Conservation (phyloP, 495 filamentous ascomycete genomes). For the Trypethelium eluteriae region DNA sequence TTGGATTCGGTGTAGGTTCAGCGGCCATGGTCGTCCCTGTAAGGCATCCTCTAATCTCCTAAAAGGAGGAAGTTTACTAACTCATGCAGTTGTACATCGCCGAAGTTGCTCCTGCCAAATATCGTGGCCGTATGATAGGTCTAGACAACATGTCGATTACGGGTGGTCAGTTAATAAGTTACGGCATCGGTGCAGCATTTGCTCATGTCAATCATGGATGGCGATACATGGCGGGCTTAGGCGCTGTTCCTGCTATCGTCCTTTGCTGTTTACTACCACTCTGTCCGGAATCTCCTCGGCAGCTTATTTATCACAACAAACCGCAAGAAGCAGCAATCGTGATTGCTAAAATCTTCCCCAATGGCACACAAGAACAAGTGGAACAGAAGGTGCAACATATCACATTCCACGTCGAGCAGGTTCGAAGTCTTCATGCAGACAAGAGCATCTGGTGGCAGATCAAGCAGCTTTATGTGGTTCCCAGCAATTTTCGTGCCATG, state of each 20-base stretch:
- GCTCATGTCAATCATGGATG: slow-evolving; percentile 42
- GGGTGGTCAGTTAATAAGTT: slow-evolving; percentile 45
- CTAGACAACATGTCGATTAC: slow-evolving; percentile 51
- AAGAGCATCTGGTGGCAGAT: slow-evolving; percentile 36
- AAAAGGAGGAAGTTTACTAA: background rate
- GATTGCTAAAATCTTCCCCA: slow-evolving; percentile 37
- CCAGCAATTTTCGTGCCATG: slow-evolving; percentile 43
- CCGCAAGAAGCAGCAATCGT: slow-evolving; percentile 37
- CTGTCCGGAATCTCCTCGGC: slow-evolving; percentile 49
- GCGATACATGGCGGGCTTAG: slow-evolving; percentile 46
- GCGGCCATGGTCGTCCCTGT: slow-evolving; percentile 42
- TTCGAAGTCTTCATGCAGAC: slow-evolving; percentile 34
- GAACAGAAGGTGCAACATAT: slow-evolving; percentile 37
- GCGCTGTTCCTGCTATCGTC: slow-evolving; percentile 44
- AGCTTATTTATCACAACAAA: slow-evolving; percentile 42
- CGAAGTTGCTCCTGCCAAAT: slow-evolving; percentile 44
- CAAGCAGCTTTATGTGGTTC: slow-evolving; percentile 42
- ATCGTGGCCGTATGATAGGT: slow-evolving; percentile 48
- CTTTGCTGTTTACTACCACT: slow-evolving; percentile 39
- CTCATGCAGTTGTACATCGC: slow-evolving; percentile 34
- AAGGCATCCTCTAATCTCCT: background rate
- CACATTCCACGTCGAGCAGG: slow-evolving; percentile 35
- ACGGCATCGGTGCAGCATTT: slow-evolving; percentile 47
- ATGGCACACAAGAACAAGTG: slow-evolving; percentile 36
- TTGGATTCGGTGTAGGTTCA: slow-evolving; percentile 47